A percentile compares a stretch with the other conserved stretches of the same genome.
Evolutionary conservation across 495 filamentous ascomycete species (phyloP).

Genomic region (Extremus antarcticus): DNA sequence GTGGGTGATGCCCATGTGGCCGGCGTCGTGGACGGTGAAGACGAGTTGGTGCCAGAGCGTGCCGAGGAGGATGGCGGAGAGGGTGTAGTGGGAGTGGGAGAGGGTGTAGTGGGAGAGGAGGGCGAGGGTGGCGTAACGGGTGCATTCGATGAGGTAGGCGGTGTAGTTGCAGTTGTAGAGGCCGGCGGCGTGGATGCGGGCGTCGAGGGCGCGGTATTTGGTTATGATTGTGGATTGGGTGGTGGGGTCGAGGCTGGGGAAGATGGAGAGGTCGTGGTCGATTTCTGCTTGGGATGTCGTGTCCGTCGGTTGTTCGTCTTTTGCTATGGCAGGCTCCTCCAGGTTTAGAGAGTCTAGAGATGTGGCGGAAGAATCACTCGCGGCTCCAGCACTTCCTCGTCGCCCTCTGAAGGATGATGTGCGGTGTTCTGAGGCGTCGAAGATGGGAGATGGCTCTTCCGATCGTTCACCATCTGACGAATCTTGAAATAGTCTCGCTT

Average conservation of each 20-base stretch:
- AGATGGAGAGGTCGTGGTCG: constrained; percentile 64
- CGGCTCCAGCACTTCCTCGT: constrained; percentile 6
- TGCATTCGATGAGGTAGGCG: constrained; percentile 63
- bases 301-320: constrained; percentile 26
- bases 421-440: constrained; percentile 22
- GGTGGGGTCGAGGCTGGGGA: constrained; percentile 62
- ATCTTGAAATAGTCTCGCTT: constrained; percentile 32
- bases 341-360: constrained; percentile 38
- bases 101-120: constrained; percentile 54
- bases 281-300: background rate
- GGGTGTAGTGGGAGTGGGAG: constrained; percentile 58
- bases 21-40: constrained; percentile 91
- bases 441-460: constrained; percentile 33
- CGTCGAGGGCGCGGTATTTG: constrained; percentile 67
- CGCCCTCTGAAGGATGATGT: constrained; percentile 1
- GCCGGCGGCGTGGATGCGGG: constrained; percentile 59
- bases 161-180: constrained; percentile 81
- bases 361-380: constrained; percentile 25
- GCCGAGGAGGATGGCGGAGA: constrained; percentile 67
- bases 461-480: constrained; percentile 37
- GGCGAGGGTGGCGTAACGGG: constrained; percentile 67
- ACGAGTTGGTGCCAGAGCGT: constrained; percentile 91
- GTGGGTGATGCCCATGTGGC: constrained; percentile 96
- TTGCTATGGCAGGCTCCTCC: constrained; percentile 44
- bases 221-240: constrained; percentile 70